Conservation (phyloP, 1,284 basidiomycete genomes). For the Porogramme epimiltina region DNA sequence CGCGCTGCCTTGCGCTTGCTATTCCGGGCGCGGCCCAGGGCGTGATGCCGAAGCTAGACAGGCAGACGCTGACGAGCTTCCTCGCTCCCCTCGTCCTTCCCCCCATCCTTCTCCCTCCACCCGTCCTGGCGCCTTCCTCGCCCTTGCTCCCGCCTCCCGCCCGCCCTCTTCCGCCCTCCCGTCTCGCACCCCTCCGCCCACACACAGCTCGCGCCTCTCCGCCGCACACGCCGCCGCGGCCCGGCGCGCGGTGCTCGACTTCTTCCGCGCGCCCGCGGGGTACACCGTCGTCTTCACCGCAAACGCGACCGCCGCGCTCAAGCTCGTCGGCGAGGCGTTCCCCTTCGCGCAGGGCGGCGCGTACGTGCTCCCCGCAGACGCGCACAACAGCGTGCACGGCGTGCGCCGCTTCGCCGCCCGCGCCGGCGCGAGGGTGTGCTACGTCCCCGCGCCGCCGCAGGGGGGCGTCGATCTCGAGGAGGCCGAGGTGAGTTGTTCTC, state of each 20-base stretch:
- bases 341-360: conserved; percentile 59
- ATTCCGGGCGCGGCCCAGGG: no score
- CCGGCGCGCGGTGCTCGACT: conserved; percentile 65
- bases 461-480: conserved; percentile 61
- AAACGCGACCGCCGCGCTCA: conserved; percentile 78
- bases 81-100: no score
- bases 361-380: conserved; percentile 70
- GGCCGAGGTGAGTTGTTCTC: conserved; percentile 52
- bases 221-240: conserved; percentile 66
- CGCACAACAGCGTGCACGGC: conserved; percentile 85
- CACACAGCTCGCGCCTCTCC: conserved; percentile 67
- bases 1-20: no score
- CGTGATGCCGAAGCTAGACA: no score
- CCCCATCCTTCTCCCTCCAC: no score
- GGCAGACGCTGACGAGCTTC: no score
- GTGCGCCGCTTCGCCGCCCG: conserved; percentile 68
- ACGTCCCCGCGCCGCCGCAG: conserved; percentile 60
- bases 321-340: conserved; percentile 79
- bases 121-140: background rate
- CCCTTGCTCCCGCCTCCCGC: no score
- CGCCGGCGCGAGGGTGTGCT: conserved; percentile 57
- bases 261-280: conserved; percentile 68
- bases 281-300: conserved; percentile 85
- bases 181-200: background rate
- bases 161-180: background rate